Conservation (phyloP, 805 yeast genomes). For the Schizosaccharomyces japonicus region DNA sequence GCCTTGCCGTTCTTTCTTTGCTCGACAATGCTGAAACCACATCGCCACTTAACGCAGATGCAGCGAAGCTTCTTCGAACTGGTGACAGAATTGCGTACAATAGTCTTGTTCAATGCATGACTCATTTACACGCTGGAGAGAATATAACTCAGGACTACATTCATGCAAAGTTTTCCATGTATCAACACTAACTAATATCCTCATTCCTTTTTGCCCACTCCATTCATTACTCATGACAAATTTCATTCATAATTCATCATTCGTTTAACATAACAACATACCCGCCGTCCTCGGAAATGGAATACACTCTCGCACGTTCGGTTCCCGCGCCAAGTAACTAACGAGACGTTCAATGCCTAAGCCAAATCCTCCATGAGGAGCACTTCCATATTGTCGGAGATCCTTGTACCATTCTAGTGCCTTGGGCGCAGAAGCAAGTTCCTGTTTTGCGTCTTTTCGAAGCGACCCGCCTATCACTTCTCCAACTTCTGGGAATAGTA, state of each 20-base stretch:
- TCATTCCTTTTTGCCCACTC: background rate
- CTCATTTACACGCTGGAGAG: background rate
- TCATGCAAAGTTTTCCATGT: too few species aligned
- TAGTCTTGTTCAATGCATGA: background rate
- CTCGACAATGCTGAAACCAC: slow-evolving; percentile 19
- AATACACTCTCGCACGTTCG: slow-evolving; percentile 59
- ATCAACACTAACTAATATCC: background rate
- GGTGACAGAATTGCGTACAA: background rate
- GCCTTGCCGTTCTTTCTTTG: slow-evolving; percentile 18
- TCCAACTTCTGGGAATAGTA: slow-evolving; percentile 74
- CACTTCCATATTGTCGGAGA: slow-evolving; percentile 49
- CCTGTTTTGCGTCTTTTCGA: slow-evolving; percentile 45
- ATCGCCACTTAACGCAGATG: slow-evolving; percentile 19
- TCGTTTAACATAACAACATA: background rate
- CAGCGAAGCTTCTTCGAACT: slow-evolving; percentile 10
- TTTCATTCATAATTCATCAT: background rate
- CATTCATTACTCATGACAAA: background rate
- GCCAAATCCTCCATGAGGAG: slow-evolving; percentile 95
- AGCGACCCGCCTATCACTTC: slow-evolving; percentile 87
- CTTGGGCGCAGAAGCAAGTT: slow-evolving; percentile 27
- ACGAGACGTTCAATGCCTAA: slow-evolving; percentile 76
- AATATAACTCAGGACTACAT: too few species aligned
- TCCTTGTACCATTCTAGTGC: slow-evolving; percentile 56
- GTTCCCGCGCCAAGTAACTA: slow-evolving; percentile 45
- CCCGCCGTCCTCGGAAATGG: slow-evolving; percentile 55